Evolutionary conservation across 2,329 filamentous ascomycete species (phyloP).

Genomic region (Talaromyces islandicus): DNA sequence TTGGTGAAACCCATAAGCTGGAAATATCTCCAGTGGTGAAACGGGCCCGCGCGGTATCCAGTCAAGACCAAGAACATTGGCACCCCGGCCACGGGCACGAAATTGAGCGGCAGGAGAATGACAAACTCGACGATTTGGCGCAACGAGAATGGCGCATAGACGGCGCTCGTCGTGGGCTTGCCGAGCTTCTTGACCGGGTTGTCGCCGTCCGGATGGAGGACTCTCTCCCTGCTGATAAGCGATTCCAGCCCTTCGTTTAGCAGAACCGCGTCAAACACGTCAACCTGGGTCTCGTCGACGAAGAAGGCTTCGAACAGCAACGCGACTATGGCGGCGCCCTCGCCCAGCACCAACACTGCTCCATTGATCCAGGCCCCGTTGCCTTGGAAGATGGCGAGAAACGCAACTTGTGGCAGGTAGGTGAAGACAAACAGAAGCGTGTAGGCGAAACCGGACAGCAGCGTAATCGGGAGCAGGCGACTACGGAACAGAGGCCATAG

Average conservation of each 20-base stretch:
- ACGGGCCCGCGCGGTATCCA: conserved; percentile 77
- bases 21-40: conserved; percentile 89
- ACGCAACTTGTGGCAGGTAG: conserved; percentile 82
- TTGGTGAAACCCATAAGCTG: conserved; percentile 69
- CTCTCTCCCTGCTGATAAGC: conserved; percentile 61
- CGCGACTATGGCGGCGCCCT: conserved; percentile 57
- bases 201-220: conserved; percentile 61
- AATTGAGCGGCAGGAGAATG: conserved; percentile 72
- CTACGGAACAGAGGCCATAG: conserved; percentile 76
- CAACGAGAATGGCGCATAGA: conserved; percentile 84
- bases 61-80: conserved; percentile 84
- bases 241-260: conserved; percentile 67
- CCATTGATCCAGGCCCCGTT: conserved; percentile 84
- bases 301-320: conserved; percentile 74
- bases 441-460: conserved; percentile 79
- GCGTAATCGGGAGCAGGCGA: conserved; percentile 70
- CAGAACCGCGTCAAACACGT: conserved; percentile 79
- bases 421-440: conserved; percentile 80
- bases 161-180: conserved; percentile 67
- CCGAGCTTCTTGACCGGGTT: conserved; percentile 75
- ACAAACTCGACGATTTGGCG: conserved; percentile 86
- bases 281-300: conserved; percentile 70
- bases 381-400: conserved; percentile 84
- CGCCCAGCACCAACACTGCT: conserved; percentile 71
- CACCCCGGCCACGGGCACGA: conserved; percentile 76